phyloP scores from a whole-genome alignment of 2,329 filamentous ascomycete species.

The Penicillium hordei region DNA sequence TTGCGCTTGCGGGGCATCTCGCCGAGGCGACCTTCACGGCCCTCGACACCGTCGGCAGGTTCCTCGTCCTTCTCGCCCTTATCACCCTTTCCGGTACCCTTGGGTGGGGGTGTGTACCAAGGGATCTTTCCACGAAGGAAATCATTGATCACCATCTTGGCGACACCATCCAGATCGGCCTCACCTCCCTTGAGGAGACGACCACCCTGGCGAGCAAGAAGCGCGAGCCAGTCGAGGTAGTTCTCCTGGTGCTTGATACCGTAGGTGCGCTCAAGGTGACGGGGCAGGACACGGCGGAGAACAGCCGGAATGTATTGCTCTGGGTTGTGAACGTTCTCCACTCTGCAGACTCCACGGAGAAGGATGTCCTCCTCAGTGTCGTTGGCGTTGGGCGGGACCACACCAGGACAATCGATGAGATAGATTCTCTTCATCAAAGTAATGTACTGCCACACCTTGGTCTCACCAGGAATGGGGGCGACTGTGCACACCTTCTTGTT shows the following conservation, averaged over 20 bases:
- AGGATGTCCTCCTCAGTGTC: slow-evolving; percentile 87
- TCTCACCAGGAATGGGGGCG: slow-evolving; percentile 93
- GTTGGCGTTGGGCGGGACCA: slow-evolving; percentile 82
- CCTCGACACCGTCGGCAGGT: slow-evolving; percentile 54
- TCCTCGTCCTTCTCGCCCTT: slow-evolving; percentile 50
- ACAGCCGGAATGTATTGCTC: slow-evolving; percentile 92
- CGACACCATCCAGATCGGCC: slow-evolving; percentile 88
- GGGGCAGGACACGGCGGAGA: slow-evolving; percentile 74
- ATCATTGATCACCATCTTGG: slow-evolving; percentile 95
- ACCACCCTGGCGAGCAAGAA: slow-evolving; percentile 82
- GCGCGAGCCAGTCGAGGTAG: slow-evolving; percentile 78
- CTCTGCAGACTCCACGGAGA: slow-evolving; percentile 83
- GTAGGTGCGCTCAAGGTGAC: slow-evolving; percentile 91
- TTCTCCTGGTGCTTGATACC: slow-evolving; percentile 77
- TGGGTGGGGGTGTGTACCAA: slow-evolving; percentile 86
- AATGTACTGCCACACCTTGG: slow-evolving; percentile 97
- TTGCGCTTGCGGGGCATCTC: slow-evolving; percentile 82
- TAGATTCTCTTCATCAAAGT: slow-evolving; percentile 93
- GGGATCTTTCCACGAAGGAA: slow-evolving; percentile 94
- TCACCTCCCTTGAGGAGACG: slow-evolving; percentile 89
- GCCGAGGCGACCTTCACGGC: slow-evolving; percentile 74
- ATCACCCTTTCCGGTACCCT: slow-evolving; percentile 51
- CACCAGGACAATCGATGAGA: slow-evolving; percentile 94
- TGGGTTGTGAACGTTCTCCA: slow-evolving; percentile 94
- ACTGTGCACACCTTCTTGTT: slow-evolving; percentile 94